Base-by-base conservation (phyloP, 2,329 filamentous ascomycete genomes). In the Berkeleyomyces rouxiae region DNA sequence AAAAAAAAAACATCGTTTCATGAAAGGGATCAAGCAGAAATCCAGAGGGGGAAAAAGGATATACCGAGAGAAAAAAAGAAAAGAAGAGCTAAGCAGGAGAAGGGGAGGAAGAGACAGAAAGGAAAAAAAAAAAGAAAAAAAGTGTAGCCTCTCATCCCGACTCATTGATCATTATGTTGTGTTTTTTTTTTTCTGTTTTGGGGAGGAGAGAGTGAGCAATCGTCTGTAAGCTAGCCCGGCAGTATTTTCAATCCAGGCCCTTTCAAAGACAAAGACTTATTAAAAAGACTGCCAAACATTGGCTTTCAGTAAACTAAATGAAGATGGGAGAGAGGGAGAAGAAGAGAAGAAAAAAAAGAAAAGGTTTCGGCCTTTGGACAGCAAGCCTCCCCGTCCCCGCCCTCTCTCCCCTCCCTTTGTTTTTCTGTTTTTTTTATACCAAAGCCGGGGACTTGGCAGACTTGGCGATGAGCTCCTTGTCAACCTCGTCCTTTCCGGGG, bases 401-500 rank as follows among this genome's bases (percentile, higher is more conserved):
- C 23, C 23, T 23, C 23, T 23, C 23, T 23, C 23, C 23, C 23
- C 23, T 23, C 23, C 23, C 23, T 23, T 23, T 23, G 23, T 23
- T 23, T 3, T 10, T 31, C 47, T 6, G 47, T 10, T 51, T 31
- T 36, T 7, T 10, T 31, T 7, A 36, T 7, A 31, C 4, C 23
- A 40, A 1, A 46, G 39, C 23, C 16, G 44, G 5, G 4, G 40
- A 4, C 5, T 47, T 42, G 13, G 55, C 16, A 47, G 42, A 4
- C 42, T 57, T 46, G 40, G 61, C 46, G 13, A 40, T 43, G 37
- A 58, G 36, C 40, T 65, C 63, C 40, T 46, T 40, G 13, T 61
- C 64, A 51, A 58, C 44, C 40, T 62, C 57, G 13, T 64, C 64
- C 43, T 63, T 64, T 23, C 57, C 72, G 55, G 73, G 73, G 62